These are phyloP conservation scores for Hyaloscypha bicolor DNA, from an alignment of 495 filamentous ascomycete species.

Conservation along the genomic window DNA sequence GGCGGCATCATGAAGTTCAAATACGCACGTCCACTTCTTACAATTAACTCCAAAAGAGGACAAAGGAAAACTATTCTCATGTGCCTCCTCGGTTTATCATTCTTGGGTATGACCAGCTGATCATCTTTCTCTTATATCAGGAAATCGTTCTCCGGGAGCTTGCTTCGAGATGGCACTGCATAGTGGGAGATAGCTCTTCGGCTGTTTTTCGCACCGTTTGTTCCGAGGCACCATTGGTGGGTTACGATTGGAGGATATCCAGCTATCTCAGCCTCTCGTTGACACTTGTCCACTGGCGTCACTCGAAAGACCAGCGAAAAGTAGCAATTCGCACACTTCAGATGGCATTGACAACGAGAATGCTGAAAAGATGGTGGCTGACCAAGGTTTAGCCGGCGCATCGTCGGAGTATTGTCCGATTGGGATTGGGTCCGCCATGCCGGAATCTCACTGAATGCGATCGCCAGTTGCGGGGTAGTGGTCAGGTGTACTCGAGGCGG, in stretches of 20 bases:
- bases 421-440: neutral
- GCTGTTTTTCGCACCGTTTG: neutral
- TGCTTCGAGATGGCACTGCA: neutral
- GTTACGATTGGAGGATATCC: neutral
- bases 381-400: neutral
- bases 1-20: constrained; percentile 15
- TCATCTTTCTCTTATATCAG: constrained; percentile 5
- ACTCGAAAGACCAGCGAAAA: neutral
- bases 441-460: constrained; percentile 1
- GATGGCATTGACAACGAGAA: neutral
- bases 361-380: neutral
- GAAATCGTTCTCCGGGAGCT: constrained; percentile 10
- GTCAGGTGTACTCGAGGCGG: neutral
- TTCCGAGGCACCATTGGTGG: neutral
- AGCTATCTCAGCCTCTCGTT: neutral
- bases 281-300: neutral
- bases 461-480: constrained; percentile 4
- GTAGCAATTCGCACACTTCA: neutral
- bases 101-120: constrained; percentile 8
- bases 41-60: neutral
- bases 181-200: neutral
- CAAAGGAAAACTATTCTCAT: constrained; percentile 16
- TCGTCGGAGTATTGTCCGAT: neutral
- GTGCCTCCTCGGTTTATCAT: constrained; percentile 22
- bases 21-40: constrained; percentile 2